Conservation (phyloP, 2,329 filamentous ascomycete genomes). For the Penicillium hesseltinei region DNA sequence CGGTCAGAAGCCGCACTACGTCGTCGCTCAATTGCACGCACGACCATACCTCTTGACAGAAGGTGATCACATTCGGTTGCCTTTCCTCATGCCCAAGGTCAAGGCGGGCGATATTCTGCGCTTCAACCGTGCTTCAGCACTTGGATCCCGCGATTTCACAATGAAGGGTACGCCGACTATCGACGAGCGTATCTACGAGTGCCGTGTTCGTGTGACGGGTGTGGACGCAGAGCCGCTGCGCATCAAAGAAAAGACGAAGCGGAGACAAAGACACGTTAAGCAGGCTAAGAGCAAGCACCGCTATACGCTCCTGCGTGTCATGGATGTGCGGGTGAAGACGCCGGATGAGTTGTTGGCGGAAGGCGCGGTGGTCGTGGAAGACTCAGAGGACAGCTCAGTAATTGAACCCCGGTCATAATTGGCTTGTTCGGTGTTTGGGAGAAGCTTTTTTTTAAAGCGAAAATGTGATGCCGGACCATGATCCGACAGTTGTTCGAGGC, state of each 20-base stretch:
- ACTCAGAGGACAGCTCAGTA: constrained; percentile 19
- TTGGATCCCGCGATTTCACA: constrained; percentile 89
- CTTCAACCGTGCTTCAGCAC: constrained; percentile 75
- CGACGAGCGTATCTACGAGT: constrained; percentile 80
- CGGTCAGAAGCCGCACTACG: constrained; percentile 48
- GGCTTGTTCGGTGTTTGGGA: not conserved
- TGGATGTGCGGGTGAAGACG: constrained; percentile 69
- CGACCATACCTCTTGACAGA: constrained; percentile 53
- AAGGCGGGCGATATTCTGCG: constrained; percentile 80
- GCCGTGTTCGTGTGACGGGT: constrained; percentile 79
- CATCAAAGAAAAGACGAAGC: constrained; percentile 77
- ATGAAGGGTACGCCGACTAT: constrained; percentile 78
- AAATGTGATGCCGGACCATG: constrained; percentile 1
- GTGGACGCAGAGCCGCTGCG: constrained; percentile 77
- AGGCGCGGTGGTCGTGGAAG: constrained; percentile 39
- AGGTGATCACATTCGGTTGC: constrained; percentile 73
- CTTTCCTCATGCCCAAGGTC: constrained; percentile 75
- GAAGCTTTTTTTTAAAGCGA: not conserved
- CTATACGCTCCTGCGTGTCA: constrained; percentile 82
- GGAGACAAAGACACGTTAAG: constrained; percentile 66
- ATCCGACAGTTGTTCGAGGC: not conserved
- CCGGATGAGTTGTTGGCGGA: constrained; percentile 53
- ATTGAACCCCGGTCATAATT: constrained; percentile 26
- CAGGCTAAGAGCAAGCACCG: constrained; percentile 84
- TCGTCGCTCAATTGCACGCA: constrained; percentile 48